phyloP scores from a whole-genome alignment of 2,329 filamentous ascomycete genomes.

The Trichoderma endophyticum region DNA sequence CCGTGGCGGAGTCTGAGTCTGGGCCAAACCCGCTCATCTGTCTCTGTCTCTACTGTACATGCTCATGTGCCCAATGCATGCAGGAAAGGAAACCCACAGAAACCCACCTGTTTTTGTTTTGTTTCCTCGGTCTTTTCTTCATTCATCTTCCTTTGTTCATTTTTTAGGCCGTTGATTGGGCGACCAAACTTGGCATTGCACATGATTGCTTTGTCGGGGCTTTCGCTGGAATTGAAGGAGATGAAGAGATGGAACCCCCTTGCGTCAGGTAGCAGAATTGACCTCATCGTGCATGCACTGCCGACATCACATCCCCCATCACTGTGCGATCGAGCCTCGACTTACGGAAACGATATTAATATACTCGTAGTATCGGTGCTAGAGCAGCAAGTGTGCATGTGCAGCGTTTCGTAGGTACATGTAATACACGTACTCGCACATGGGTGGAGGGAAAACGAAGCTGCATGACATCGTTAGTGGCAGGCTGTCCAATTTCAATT shows the following conservation, averaged over 20 bases:
- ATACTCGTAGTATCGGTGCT: background rate
- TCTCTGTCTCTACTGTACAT: background rate
- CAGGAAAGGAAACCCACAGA: background rate
- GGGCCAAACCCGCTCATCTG: background rate
- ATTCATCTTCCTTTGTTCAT: background rate
- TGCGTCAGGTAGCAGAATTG: background rate
- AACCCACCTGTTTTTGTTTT: too few relatives aligned
- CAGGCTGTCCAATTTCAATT: background rate
- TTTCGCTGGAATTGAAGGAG: constrained; percentile 2
- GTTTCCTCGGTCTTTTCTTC: background rate
- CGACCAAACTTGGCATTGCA: background rate
- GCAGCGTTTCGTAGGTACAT: background rate
- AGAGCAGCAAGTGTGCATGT: background rate
- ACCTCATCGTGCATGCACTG: constrained; percentile 14
- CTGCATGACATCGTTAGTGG: background rate
- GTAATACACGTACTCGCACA: background rate
- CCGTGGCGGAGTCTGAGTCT: constrained; percentile 13
- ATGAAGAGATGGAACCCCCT: background rate
- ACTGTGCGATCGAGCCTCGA: background rate
- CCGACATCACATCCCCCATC: background rate
- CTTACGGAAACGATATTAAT: background rate
- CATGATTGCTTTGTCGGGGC: background rate
- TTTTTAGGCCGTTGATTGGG: background rate
- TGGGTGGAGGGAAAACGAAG: background rate
- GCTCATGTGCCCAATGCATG: background rate